These are phyloP conservation scores for Proliferodiscus dingleyae DNA, from an alignment of 2,329 filamentous ascomycete species.

Conservation along the genomic window DNA sequence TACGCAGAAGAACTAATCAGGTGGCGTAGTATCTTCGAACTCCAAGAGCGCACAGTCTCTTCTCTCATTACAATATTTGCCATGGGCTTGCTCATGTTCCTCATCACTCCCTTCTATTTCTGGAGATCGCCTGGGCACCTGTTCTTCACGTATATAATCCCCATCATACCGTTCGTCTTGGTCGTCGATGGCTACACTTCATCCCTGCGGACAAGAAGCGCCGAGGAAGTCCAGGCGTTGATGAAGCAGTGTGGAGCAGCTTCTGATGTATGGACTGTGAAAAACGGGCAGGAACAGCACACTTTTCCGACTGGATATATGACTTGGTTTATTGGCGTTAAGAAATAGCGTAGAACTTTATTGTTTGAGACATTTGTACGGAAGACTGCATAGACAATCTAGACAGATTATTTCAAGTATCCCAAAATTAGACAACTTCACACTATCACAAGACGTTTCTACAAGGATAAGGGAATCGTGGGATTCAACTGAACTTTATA, in stretches of 20 bases:
- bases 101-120: constrained; percentile 47
- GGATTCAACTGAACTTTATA: too few relatives aligned
- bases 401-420: background rate
- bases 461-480: too few relatives aligned
- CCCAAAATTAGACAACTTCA: too few relatives aligned
- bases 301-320: constrained; percentile 45
- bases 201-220: constrained; percentile 60
- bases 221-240: constrained; percentile 58
- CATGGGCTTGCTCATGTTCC: constrained; percentile 47
- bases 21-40: constrained; percentile 57
- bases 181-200: constrained; percentile 67
- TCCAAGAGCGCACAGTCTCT: constrained; percentile 59
- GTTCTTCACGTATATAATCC: constrained; percentile 62
- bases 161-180: constrained; percentile 62
- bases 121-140: constrained; percentile 39
- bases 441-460: too few relatives aligned
- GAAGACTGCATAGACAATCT: background rate
- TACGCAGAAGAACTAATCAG: constrained; percentile 1
- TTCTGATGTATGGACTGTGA: constrained; percentile 38
- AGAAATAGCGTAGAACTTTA: constrained; percentile 22
- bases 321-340: constrained; percentile 40
- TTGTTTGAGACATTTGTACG: too few relatives aligned
- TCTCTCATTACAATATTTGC: constrained; percentile 50
- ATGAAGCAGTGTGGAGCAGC: constrained; percentile 47
- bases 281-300: constrained; percentile 37